Conservation (phyloP, 306 rosid genomes). For the Vigna mungo region DNA sequence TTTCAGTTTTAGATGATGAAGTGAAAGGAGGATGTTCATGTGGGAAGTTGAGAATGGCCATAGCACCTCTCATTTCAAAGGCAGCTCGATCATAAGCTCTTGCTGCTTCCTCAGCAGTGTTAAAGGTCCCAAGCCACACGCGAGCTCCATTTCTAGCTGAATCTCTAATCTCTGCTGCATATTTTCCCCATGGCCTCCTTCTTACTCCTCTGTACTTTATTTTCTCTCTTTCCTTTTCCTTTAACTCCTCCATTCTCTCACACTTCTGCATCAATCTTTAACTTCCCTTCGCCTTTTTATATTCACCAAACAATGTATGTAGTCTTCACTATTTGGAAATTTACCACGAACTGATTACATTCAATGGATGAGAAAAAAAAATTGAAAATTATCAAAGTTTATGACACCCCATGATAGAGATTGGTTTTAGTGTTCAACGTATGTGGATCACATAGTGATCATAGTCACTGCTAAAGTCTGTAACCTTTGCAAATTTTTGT, state of each 20-base stretch:
- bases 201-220: constrained; percentile 50
- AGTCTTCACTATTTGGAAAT: constrained; percentile 9
- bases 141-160: constrained; percentile 55
- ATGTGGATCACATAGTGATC: constrained; percentile 40
- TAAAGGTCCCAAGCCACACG: constrained; percentile 78
- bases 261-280: background rate
- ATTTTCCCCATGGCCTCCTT: constrained; percentile 57
- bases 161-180: constrained; percentile 52
- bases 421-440: constrained; percentile 42
- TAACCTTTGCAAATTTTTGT: constrained; percentile 31
- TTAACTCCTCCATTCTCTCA: constrained; percentile 38
- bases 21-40: constrained; percentile 47
- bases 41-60: constrained; percentile 79
- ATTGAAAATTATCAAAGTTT: constrained; percentile 21
- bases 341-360: constrained; percentile 19
- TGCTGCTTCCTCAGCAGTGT: constrained; percentile 69
- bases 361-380: constrained; percentile 39
- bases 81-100: constrained; percentile 81
- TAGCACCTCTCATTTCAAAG: constrained; percentile 66
- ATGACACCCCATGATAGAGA: constrained; percentile 41
- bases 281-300: constrained; percentile 39
- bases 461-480: background rate
- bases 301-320: background rate
- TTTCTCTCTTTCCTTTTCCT: constrained; percentile 11
- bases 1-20: constrained; percentile 35